A percentile compares a stretch with the other conserved stretches of the same genome.
phyloP scores from a whole-genome alignment of 768 basidiomycete genomes.

The Lyophyllum decastes region DNA sequence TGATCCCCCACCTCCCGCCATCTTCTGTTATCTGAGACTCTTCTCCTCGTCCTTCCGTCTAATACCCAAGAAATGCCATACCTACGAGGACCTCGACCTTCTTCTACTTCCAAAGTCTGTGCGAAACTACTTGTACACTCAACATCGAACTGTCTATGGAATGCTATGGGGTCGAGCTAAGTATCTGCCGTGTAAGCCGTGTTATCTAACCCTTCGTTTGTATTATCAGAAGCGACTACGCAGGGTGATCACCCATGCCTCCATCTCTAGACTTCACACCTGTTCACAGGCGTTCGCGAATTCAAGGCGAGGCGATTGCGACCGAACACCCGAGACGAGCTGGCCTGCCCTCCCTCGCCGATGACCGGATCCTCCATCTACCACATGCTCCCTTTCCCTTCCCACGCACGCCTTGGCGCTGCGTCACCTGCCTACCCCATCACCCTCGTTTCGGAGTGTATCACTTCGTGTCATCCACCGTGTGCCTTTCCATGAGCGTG shows the following conservation, averaged over 20 bases:
- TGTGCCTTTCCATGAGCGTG: background rate
- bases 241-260: no score
- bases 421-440: background rate
- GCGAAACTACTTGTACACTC: no score
- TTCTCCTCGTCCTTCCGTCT: background rate
- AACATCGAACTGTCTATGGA: no score
- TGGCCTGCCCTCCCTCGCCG: background rate
- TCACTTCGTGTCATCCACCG: background rate
- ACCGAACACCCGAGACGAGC: background rate
- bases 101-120: no score
- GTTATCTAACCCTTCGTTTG: no score
- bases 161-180: no score
- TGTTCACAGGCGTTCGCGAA: background rate
- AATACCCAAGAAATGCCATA: background rate
- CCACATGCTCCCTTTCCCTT: background rate
- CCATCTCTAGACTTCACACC: background rate
- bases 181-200: no score
- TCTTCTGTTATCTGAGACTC: background rate
- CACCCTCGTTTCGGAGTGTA: background rate
- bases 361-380: background rate
- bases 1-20: background rate
- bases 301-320: background rate
- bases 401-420: conserved; percentile 1
- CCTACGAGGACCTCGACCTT: no score
- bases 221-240: no score